Conservation (phyloP, 1,284 basidiomycete genomes). For the Pulveroboletus sp. region DNA sequence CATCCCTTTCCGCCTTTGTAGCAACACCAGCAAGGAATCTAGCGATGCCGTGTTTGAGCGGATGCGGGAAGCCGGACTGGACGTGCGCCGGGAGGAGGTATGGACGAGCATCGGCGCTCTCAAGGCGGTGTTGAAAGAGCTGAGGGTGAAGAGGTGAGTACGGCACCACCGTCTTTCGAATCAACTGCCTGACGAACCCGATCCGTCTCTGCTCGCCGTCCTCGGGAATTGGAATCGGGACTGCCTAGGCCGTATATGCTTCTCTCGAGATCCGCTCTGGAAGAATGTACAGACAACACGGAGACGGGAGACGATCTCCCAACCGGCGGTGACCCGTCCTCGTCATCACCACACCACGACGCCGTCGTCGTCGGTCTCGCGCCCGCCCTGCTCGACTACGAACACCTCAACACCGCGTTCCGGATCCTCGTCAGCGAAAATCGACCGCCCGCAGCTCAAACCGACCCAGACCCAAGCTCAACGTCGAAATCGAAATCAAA, state of each 20-base stretch:
- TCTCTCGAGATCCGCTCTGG: conserved; percentile 56
- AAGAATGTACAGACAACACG: conserved; percentile 44
- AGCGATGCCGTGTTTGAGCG: conserved; percentile 44
- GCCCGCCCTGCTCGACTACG: conserved; percentile 55
- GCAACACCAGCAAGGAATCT: conserved; percentile 60
- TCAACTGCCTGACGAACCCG: too few relatives aligned
- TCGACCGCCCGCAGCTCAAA: background rate
- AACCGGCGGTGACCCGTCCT: background rate
- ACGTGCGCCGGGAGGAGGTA: conserved; percentile 40
- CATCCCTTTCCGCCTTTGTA: conserved; percentile 66
- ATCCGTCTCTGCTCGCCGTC: background rate
- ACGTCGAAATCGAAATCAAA: too few relatives aligned
- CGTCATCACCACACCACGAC: conserved; percentile 42
- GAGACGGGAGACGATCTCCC: background rate
- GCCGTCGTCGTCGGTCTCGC: conserved; percentile 70
- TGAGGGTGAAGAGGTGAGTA: conserved; percentile 45
- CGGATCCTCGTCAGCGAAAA: conserved; percentile 50
- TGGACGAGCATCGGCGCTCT: conserved; percentile 68
- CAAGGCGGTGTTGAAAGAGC: conserved; percentile 45
- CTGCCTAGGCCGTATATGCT: conserved; percentile 55
- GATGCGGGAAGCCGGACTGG: conserved; percentile 54
- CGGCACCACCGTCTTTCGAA: too few relatives aligned
- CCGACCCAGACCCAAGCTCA: background rate
- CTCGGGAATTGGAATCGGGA: background rate
- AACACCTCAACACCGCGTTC: conserved; percentile 64